Evolutionary conservation across 2,329 filamentous ascomycete genomes (phyloP).

Genomic region (Biscogniauxia marginata): DNA sequence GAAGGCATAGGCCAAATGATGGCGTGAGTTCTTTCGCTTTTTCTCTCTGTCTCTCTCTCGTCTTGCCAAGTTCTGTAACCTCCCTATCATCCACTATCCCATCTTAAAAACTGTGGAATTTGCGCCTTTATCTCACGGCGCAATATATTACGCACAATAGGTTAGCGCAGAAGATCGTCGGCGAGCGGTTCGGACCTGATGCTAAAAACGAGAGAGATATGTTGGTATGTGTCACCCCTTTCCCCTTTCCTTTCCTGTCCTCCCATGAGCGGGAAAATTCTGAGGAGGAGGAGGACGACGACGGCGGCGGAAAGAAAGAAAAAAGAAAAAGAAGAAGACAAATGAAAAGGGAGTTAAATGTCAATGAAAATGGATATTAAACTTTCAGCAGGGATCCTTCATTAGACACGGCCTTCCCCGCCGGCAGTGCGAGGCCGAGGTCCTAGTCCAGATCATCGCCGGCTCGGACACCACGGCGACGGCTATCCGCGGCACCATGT

Average conservation of each 20-base stretch:
- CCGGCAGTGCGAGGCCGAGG: slow-evolving; percentile 2
- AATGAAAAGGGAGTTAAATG: too few relatives aligned
- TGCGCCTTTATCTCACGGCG: too few relatives aligned
- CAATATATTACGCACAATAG: slow-evolving; percentile 6
- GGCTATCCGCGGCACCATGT: slow-evolving; percentile 43
- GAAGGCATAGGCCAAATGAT: slow-evolving; percentile 23
- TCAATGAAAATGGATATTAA: too few relatives aligned
- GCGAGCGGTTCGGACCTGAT: slow-evolving; percentile 9
- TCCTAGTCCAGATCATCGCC: slow-evolving; percentile 32
- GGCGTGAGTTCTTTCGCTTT: slow-evolving; percentile 5
- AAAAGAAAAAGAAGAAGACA: too few relatives aligned
- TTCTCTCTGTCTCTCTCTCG: background rate
- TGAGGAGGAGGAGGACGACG: too few relatives aligned
- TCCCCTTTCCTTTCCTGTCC: too few relatives aligned
- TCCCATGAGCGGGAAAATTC: too few relatives aligned
- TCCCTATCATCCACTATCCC: too few relatives aligned
- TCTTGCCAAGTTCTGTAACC: too few relatives aligned
- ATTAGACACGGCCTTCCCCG: background rate
- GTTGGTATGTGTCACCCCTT: slow-evolving; percentile 16
- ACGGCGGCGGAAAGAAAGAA: background rate
- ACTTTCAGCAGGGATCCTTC: background rate
- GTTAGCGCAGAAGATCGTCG: slow-evolving; percentile 14
- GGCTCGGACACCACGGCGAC: slow-evolving; percentile 53
- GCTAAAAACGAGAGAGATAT: slow-evolving; percentile 16
- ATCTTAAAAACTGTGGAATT: too few relatives aligned